phyloP scores from a whole-genome alignment of 495 filamentous ascomycete genomes.

The Penicillium salamii region DNA sequence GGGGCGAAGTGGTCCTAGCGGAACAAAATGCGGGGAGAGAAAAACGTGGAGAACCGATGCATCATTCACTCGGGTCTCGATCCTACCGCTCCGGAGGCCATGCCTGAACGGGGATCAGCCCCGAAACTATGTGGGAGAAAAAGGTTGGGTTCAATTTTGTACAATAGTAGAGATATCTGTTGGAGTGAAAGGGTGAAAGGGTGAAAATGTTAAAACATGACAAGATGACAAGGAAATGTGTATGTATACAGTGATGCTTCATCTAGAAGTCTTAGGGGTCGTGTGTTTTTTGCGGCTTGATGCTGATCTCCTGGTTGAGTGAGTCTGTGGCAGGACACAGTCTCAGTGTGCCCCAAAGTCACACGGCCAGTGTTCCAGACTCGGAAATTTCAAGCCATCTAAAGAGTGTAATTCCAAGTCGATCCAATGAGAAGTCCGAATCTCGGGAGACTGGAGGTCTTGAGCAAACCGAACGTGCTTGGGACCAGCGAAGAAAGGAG shows the following conservation, averaged over 20 bases:
- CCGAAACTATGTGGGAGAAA: conserved; percentile 29
- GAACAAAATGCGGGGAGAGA: conserved; percentile 23
- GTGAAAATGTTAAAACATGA: too few species aligned
- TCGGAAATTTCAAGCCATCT: too few species aligned
- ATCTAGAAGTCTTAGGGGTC: not conserved
- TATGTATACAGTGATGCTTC: not conserved
- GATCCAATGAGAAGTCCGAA: too few species aligned
- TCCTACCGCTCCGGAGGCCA: conserved; percentile 2
- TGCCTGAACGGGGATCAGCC: conserved; percentile 15
- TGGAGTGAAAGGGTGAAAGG: not conserved
- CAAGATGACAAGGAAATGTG: not conserved
- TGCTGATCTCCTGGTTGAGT: too few species aligned
- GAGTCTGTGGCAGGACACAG: too few species aligned
- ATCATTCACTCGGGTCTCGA: conserved; percentile 10
- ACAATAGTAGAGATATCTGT: not conserved
- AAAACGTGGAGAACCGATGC: conserved; percentile 23
- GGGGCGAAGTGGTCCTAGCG: conserved; percentile 1
- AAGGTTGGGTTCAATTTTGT: not conserved
- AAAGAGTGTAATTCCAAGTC: too few species aligned
- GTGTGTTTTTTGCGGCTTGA: not conserved
- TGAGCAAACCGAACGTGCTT: too few species aligned
- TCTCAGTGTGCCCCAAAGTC: too few species aligned
- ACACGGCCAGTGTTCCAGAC: too few species aligned
- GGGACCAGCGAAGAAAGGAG: too few species aligned
- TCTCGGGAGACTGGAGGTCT: too few species aligned